Base-by-base conservation (phyloP, 805 yeast species). In the Saturnispora gosingensis region DNA sequence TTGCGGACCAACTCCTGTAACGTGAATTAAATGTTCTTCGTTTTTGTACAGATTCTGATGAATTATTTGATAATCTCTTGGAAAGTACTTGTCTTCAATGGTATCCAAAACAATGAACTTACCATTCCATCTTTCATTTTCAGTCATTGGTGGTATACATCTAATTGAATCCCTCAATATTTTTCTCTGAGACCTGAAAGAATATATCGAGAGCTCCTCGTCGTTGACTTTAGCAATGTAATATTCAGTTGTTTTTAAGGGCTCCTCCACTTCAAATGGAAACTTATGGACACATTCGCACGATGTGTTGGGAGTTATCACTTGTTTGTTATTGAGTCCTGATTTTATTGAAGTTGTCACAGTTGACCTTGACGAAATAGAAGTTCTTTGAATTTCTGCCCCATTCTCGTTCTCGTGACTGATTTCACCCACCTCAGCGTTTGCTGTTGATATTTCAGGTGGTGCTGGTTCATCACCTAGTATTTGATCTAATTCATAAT, bases 71-170 rank as follows among this genome's bases (percentile, higher is more conserved):
- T 43, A 34, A n/a, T 48, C 32, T 22, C 48, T 50, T 5, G 61
- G 61, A 9, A 45, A 30, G 27, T 58, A 58, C 10, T 47, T 43
- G 30, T 48, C 46, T 2, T 8, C 24, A 30, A 46, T 30, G 35
- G 58, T 52, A 42, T 65, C 68, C 8, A 62, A 48, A 11, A 67
- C 68, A 15, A 67, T 40, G 35, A 32, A 61, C 24, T 57, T 56
- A 16, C 69, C 69, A 2, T 67, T 55, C 72, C 72, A 69, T 46
- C 65, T 57, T 38, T 69, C 71, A 51, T 63, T 64, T 7, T 65
- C 59, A 1, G 60, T 27, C 48, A 69, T 52, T 8, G 68, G 61
- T 1, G 63, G 56, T 65, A 69, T 68, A 50, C 72, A 69, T 15
- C 71, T 50, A 5, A 69, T 56, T 5, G 68, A 59, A 53, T 69